Evolutionary conservation across 225 moss, liverwort and hornwort species (phyloP).

Genomic region (Pleurozium schreberi): DNA sequence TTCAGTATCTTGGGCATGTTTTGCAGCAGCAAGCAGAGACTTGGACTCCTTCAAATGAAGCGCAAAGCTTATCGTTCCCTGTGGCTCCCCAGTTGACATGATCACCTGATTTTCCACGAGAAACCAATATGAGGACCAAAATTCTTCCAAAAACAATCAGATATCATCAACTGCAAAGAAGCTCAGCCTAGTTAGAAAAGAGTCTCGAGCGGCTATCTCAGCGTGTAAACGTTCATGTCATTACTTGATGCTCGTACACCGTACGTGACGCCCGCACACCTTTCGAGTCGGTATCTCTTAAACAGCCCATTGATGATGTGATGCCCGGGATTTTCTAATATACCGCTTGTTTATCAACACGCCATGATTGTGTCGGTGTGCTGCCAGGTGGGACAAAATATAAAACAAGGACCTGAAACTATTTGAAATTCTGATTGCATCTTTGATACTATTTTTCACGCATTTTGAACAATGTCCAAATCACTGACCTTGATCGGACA

Average conservation of each 20-base stretch:
- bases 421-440: not conserved
- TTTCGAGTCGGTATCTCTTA: not conserved
- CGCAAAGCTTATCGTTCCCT: conserved; percentile 30
- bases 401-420: not conserved
- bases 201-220: not conserved
- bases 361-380: not conserved
- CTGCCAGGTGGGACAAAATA: not conserved
- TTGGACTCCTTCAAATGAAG: conserved; percentile 18
- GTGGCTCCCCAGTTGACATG: conserved; percentile 15
- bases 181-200: not conserved
- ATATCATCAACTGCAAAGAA: not conserved
- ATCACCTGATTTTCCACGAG: conserved; percentile 11
- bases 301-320: not conserved
- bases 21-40: conserved; percentile 4
- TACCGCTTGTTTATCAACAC: not conserved
- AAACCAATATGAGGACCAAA: not conserved
- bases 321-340: not conserved
- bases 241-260: not conserved
- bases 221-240: not conserved
- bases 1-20: not conserved
- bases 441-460: not conserved
- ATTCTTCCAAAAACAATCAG: not conserved
- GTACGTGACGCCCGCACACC: not conserved
- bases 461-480: not conserved
- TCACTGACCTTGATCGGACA: not conserved